These are phyloP conservation scores for Heterobasidion occidentale DNA, from an alignment of 1,284 basidiomycete genomes.

Conservation along the genomic window DNA sequence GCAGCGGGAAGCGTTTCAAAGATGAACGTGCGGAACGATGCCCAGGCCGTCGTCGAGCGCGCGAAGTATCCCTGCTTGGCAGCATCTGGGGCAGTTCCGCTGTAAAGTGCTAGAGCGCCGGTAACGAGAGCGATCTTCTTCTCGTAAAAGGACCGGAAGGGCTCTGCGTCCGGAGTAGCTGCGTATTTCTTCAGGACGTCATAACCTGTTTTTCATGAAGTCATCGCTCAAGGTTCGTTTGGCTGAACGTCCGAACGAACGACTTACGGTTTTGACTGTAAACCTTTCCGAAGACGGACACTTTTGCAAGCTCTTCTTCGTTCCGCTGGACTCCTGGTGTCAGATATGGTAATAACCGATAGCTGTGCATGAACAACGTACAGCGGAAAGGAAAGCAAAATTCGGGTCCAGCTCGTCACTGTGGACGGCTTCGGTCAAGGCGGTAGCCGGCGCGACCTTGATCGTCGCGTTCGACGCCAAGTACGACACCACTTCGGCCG, in stretches of 20 bases:
- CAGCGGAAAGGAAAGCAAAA: slow-evolving; percentile 37
- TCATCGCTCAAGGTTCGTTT: background rate
- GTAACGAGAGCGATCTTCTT: slow-evolving; percentile 41
- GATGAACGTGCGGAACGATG: slow-evolving; percentile 29
- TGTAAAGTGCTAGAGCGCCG: slow-evolving; percentile 35
- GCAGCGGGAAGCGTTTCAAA: slow-evolving; percentile 30
- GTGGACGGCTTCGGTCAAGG: slow-evolving; percentile 40
- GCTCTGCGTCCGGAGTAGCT: slow-evolving; percentile 30
- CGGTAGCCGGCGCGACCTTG: slow-evolving; percentile 29
- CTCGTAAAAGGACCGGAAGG: slow-evolving; percentile 45
- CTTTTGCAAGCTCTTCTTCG: slow-evolving; percentile 45
- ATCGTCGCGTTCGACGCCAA: slow-evolving; percentile 36
- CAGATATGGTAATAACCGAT: background rate
- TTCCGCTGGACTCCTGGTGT: slow-evolving; percentile 26
- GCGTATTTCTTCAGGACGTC: slow-evolving; percentile 34
- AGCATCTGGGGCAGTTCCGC: slow-evolving; percentile 27
- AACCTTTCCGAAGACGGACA: slow-evolving; percentile 24
- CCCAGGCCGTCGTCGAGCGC: slow-evolving; percentile 31
- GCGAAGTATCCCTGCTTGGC: slow-evolving; percentile 33
- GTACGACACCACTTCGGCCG: slow-evolving; percentile 38
- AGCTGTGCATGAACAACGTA: slow-evolving; percentile 19
- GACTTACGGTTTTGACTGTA: slow-evolving; percentile 40
- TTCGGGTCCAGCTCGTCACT: slow-evolving; percentile 53
- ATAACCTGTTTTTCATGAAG: slow-evolving; percentile 23
- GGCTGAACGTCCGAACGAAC: background rate